Evolutionary conservation across 495 filamentous ascomycete species (phyloP).

Genomic region (Hypoxylon intermedium): DNA sequence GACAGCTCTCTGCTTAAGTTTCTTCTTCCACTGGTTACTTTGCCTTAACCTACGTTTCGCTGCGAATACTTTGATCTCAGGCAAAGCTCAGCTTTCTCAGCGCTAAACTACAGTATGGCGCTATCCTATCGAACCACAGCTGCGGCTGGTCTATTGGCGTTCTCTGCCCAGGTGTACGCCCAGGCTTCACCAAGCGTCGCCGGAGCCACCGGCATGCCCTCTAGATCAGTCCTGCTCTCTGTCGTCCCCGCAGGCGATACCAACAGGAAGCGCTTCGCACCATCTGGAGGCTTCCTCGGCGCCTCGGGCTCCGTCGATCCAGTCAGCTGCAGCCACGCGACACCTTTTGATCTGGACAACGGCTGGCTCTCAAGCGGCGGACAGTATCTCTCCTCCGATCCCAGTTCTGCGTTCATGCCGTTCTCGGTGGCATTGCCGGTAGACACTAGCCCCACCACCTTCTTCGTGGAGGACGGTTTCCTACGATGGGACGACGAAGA

Average conservation of each 20-base stretch:
- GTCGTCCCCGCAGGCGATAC: constrained; percentile 10
- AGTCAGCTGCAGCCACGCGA: constrained; percentile 11
- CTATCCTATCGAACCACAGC: constrained; percentile 24
- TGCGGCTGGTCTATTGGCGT: constrained; percentile 35
- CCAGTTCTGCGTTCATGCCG: constrained; percentile 4
- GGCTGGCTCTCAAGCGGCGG: constrained; percentile 5
- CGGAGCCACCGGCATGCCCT: constrained; percentile 11
- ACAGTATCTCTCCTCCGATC: background rate
- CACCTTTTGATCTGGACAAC: constrained; percentile 8
- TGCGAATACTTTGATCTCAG: constrained; percentile 12
- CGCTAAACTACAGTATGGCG: constrained; percentile 31
- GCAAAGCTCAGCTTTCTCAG: background rate
- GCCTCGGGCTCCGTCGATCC: background rate
- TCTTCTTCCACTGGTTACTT: background rate
- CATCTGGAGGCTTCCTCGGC: constrained; percentile 13
- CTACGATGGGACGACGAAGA: constrained; percentile 22
- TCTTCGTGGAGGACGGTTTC: constrained; percentile 11
- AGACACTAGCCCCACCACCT: background rate
- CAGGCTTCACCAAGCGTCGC: constrained; percentile 37
- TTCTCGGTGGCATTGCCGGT: background rate
- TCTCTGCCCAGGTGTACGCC: constrained; percentile 32
- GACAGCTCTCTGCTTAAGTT: background rate
- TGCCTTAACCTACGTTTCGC: background rate
- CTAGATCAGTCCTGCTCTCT: constrained; percentile 2
- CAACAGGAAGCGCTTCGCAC: constrained; percentile 4